A percentile compares a stretch with the other conserved stretches of the same genome.
Conservation (phyloP, 768 basidiomycete genomes). For the Boletus sp. region DNA sequence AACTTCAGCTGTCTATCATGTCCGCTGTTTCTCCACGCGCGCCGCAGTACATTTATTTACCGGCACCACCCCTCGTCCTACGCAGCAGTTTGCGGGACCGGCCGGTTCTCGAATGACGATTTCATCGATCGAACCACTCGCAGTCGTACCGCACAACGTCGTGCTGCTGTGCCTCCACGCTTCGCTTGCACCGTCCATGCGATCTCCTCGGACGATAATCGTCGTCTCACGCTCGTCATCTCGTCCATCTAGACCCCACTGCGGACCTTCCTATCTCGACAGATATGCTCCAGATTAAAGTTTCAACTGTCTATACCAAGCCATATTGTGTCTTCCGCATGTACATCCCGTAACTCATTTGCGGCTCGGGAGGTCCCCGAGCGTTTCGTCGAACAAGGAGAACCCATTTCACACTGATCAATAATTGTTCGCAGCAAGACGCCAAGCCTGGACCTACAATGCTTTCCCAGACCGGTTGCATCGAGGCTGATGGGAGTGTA, state of each 20-base stretch:
- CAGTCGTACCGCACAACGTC: neutral
- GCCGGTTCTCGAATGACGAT: conserved; percentile 4
- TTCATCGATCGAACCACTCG: conserved; percentile 6
- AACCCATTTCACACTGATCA: neutral
- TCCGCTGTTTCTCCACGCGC: conserved; percentile 10
- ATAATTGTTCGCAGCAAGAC: neutral
- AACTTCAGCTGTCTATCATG: conserved; percentile 5
- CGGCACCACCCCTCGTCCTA: neutral
- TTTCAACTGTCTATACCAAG: conserved; percentile 6
- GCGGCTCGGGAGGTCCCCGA: neutral
- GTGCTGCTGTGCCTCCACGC: conserved; percentile 11
- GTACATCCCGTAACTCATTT: conserved; percentile 10
- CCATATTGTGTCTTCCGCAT: conserved; percentile 10
- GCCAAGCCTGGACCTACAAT: conserved; percentile 9
- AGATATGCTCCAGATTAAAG: conserved; percentile 21
- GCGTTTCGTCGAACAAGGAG: neutral
- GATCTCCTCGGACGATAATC: conserved; percentile 27
- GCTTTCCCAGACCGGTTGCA: conserved; percentile 1
- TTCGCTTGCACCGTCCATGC: neutral
- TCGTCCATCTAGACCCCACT: neutral
- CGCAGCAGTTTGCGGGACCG: conserved; percentile 24
- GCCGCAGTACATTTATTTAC: conserved; percentile 15
- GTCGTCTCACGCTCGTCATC: conserved; percentile 4
- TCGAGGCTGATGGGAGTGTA: conserved; percentile 2
- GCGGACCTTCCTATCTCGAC: conserved; percentile 7